A percentile compares a stretch with the other conserved stretches of the same genome.
Conservation (phyloP, 805 yeast species). For the Ogataea minuta region DNA sequence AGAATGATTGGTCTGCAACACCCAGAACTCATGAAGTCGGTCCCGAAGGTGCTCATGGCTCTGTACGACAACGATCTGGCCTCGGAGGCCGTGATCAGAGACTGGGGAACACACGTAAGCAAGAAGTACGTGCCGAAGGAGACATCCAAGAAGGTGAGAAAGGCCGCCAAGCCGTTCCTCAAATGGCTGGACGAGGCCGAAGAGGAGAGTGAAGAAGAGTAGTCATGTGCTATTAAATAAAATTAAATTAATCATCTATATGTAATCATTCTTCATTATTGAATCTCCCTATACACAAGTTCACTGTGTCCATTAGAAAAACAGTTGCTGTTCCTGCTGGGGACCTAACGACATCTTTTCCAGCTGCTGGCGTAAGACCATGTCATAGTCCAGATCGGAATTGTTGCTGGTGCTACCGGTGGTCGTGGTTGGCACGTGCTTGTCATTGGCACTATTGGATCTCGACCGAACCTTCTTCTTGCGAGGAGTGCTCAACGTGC, state of each 20-base stretch:
- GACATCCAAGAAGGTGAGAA: constrained; percentile 87
- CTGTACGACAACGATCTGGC: constrained; percentile 81
- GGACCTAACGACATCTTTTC: constrained; percentile 26
- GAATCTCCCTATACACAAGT: constrained; percentile 3
- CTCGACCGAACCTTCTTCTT: constrained; percentile 29
- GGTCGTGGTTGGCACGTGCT: constrained; percentile 1
- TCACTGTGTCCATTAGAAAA: constrained; percentile 9
- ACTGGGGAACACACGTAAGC: constrained; percentile 89
- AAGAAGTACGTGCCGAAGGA: constrained; percentile 94
- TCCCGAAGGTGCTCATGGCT: constrained; percentile 80
- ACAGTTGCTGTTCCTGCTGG: constrained; percentile 17
- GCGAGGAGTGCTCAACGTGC: constrained; percentile 23
- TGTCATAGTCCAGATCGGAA: constrained; percentile 26
- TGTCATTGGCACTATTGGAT: constrained; percentile 26
- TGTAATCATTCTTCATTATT: constrained; percentile 5
- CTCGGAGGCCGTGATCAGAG: constrained; percentile 74
- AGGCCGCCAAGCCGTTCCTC: constrained; percentile 93
- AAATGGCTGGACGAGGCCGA: constrained; percentile 96
- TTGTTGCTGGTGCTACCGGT: constrained; percentile 10
- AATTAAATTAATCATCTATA: neutral
- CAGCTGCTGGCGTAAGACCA: constrained; percentile 29
- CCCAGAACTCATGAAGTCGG: constrained; percentile 59
- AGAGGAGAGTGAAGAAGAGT: constrained; percentile 49
- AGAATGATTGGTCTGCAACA: constrained; percentile 83
- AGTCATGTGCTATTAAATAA: neutral